Evolutionary conservation across 768 basidiomycete genomes (phyloP).

Genomic region (Auricularia sp.): DNA sequence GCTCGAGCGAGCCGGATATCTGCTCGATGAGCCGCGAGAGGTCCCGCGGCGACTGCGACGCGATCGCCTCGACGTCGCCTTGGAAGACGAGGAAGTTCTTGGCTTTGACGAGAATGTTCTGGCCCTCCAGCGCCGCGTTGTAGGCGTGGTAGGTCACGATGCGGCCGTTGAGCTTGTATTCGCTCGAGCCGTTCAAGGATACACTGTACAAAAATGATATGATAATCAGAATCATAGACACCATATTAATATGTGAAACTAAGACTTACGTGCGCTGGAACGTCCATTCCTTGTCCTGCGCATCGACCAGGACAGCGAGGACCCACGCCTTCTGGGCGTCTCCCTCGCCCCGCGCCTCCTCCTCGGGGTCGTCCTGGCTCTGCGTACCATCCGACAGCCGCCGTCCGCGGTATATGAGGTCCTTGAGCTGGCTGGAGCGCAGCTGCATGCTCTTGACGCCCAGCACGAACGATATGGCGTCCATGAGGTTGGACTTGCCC

Average conservation of each 20-base stretch:
- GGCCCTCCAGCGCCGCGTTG: slow-evolving; percentile 74
- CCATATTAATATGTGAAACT: background rate
- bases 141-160: slow-evolving; percentile 81
- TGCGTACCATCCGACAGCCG: slow-evolving; percentile 43
- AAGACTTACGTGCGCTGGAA: slow-evolving; percentile 83
- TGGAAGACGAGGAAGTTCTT: slow-evolving; percentile 99
- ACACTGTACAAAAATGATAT: slow-evolving; percentile 44
- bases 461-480: slow-evolving; percentile 97
- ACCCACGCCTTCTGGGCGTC: slow-evolving; percentile 94
- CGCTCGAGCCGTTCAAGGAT: slow-evolving; percentile 75
- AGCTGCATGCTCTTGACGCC: slow-evolving; percentile 92
- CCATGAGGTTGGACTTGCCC: slow-evolving; percentile 98
- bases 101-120: slow-evolving; percentile 96
- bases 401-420: slow-evolving; percentile 90
- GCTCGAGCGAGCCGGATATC: slow-evolving; percentile 88
- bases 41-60: slow-evolving; percentile 86
- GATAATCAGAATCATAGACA: background rate
- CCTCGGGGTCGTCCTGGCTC: slow-evolving; percentile 27
- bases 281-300: slow-evolving; percentile 67
- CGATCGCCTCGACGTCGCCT: slow-evolving; percentile 96
- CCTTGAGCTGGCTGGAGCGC: slow-evolving; percentile 86
- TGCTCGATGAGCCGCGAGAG: slow-evolving; percentile 88
- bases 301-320: slow-evolving; percentile 78
- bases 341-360: slow-evolving; percentile 57
- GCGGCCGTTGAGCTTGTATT: slow-evolving; percentile 78